These are phyloP conservation scores for Raddia distichophylla DNA, from an alignment of 176 grass and related monocot genomes.

Conservation along the genomic window DNA sequence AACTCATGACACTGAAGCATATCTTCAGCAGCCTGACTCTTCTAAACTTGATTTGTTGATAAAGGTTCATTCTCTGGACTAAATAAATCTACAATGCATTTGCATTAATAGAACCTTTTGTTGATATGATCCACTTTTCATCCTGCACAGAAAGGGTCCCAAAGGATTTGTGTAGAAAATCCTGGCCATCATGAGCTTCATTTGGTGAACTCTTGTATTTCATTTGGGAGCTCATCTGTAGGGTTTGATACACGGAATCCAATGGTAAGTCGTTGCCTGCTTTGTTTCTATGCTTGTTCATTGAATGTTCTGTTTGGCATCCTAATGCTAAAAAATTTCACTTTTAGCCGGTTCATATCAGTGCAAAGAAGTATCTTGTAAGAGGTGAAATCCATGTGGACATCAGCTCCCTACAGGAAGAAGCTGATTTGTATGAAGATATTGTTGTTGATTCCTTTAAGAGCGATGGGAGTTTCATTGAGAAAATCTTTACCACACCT, in stretches of 20 bases:
- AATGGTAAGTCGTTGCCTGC: conserved; percentile 45
- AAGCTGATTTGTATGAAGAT: conserved; percentile 63
- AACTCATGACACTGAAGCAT: conserved; percentile 83
- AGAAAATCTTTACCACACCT: conserved; percentile 59
- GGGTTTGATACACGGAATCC: conserved; percentile 70
- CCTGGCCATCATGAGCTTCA: conserved; percentile 84
- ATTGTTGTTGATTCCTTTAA: conserved; percentile 75
- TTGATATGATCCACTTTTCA: conserved; percentile 32
- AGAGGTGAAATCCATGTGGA: conserved; percentile 87
- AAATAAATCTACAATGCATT: conserved; percentile 28
- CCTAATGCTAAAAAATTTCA: conserved; percentile 41
- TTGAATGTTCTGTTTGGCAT: conserved; percentile 14
- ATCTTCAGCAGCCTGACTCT: conserved; percentile 71
- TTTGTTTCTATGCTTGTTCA: conserved; percentile 32
- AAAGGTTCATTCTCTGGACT: conserved; percentile 53
- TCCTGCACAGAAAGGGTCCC: conserved; percentile 75
- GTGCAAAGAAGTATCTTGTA: conserved; percentile 89
- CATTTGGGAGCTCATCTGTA: conserved; percentile 69
- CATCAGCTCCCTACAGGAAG: conserved; percentile 46
- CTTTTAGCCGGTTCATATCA: conserved; percentile 74
- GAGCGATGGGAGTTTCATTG: conserved; percentile 50
- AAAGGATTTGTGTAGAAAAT: conserved; percentile 80
- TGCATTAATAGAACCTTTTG: conserved; percentile 24
- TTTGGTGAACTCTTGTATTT: conserved; percentile 88
- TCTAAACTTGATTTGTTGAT: conserved; percentile 80